Conservation (phyloP, 345 rosid genomes). For the Xanthoceras sorbifolium region DNA sequence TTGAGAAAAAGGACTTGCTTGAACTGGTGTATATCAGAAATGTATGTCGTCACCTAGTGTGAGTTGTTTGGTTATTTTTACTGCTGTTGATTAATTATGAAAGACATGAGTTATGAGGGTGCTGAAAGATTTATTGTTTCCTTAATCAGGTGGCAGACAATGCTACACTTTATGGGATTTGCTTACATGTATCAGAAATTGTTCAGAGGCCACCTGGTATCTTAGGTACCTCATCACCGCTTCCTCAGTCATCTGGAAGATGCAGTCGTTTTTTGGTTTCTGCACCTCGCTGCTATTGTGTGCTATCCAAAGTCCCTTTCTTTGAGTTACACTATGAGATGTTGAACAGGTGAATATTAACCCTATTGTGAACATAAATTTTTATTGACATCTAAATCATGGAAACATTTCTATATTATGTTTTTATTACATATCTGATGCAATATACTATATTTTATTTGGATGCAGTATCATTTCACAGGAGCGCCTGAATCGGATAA, state of each 20-base stretch:
- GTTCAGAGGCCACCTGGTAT: slow-evolving; percentile 93
- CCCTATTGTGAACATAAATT: slow-evolving; percentile 13
- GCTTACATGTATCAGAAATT: slow-evolving; percentile 87
- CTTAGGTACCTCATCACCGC: slow-evolving; percentile 58
- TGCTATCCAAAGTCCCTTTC: slow-evolving; percentile 91
- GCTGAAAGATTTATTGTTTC: slow-evolving; percentile 26
- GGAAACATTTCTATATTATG: slow-evolving; percentile 8
- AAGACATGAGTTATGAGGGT: slow-evolving; percentile 17
- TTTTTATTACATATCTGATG: not conserved
- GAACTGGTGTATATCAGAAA: not conserved
- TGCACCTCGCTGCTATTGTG: slow-evolving; percentile 98
- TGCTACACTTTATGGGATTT: slow-evolving; percentile 91
- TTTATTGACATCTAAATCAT: slow-evolving; percentile 16
- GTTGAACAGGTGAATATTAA: slow-evolving; percentile 74
- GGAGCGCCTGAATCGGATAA: slow-evolving; percentile 92
- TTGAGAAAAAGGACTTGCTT: slow-evolving; percentile 7
- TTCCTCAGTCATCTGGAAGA: slow-evolving; percentile 53
- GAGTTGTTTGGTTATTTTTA: slow-evolving; percentile 7
- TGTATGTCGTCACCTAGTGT: not conserved
- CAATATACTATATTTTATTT: slow-evolving; percentile 31
- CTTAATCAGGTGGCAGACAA: slow-evolving; percentile 80
- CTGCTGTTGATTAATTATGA: slow-evolving; percentile 11
- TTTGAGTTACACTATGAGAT: slow-evolving; percentile 95
- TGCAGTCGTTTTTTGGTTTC: slow-evolving; percentile 79
- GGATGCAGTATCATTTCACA: slow-evolving; percentile 92